A percentile compares a stretch with the other conserved stretches of the same genome.
phyloP scores from a whole-genome alignment of 1,284 basidiomycete species.

The Puccinia novopanici region DNA sequence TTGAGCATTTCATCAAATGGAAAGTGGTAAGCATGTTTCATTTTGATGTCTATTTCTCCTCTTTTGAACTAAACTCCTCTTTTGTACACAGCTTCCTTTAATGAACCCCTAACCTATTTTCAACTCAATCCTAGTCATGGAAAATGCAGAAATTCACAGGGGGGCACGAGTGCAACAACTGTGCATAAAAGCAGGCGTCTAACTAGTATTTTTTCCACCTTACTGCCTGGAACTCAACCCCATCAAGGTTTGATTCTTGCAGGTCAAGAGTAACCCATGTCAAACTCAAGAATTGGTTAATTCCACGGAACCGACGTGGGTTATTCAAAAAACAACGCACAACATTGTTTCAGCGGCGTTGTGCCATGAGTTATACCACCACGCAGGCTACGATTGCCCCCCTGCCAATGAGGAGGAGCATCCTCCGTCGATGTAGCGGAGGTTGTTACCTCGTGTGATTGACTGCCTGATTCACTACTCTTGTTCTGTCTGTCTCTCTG shows the following conservation, averaged over 20 bases:
- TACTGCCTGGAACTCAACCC: neutral
- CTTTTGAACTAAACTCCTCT: no score
- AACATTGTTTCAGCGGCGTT: neutral
- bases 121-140: no score
- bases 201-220: neutral
- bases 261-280: neutral
- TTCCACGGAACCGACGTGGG: neutral
- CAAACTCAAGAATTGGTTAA: neutral
- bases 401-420: neutral
- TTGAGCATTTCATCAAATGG: no score
- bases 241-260: no score
- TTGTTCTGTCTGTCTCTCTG: no score
- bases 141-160: neutral
- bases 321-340: neutral
- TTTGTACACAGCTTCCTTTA: neutral
- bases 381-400: no score
- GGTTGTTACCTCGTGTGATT: no score
- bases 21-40: no score
- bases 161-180: neutral
- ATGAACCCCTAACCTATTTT: no score
- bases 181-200: neutral
- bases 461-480: no score
- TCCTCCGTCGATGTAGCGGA: no score
- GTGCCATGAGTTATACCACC: neutral
- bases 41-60: no score